Percentiles rank a stretch among this genome's conserved stretches.
Evolutionary conservation across 768 basidiomycete genomes (phyloP).

Genomic region (Macrocybe gigantea): DNA sequence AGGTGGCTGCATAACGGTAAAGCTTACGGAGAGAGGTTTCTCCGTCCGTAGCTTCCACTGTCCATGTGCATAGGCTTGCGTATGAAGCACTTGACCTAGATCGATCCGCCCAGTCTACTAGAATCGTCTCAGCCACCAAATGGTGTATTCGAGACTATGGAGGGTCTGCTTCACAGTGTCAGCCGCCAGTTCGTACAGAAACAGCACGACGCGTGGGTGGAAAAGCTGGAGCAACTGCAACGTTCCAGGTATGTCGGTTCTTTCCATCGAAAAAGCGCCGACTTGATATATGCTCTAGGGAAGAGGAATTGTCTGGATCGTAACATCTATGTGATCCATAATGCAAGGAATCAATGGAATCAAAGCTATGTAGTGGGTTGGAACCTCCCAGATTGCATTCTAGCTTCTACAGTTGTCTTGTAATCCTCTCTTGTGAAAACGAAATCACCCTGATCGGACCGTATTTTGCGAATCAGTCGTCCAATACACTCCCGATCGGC

Average conservation of each 20-base stretch:
- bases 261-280: too few species aligned
- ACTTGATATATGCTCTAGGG: too few species aligned
- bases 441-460: conserved; percentile 30
- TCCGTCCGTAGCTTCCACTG: conserved; percentile 26
- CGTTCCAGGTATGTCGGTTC: too few species aligned
- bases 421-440: conserved; percentile 58
- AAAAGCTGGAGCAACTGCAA: conserved; percentile 39
- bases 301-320: too few species aligned
- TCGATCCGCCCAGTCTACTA: conserved; percentile 2
- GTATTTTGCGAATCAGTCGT: conserved; percentile 42
- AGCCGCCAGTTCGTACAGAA: conserved; percentile 50
- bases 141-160: conserved; percentile 49
- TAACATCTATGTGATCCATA: too few species aligned
- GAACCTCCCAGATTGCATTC: conserved; percentile 6
- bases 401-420: conserved; percentile 32
- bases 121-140: conserved; percentile 9
- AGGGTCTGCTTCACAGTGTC: conserved; percentile 45
- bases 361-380: too few species aligned
- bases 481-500: conserved; percentile 52
- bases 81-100: conserved; percentile 2
- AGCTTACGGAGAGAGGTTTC: conserved; percentile 51
- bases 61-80: not conserved
- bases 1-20: conserved; percentile 38
- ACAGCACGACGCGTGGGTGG: conserved; percentile 39
- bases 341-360: too few species aligned